Conservation (phyloP, 2,329 filamentous ascomycete species). For the Sclerotinia minor region DNA sequence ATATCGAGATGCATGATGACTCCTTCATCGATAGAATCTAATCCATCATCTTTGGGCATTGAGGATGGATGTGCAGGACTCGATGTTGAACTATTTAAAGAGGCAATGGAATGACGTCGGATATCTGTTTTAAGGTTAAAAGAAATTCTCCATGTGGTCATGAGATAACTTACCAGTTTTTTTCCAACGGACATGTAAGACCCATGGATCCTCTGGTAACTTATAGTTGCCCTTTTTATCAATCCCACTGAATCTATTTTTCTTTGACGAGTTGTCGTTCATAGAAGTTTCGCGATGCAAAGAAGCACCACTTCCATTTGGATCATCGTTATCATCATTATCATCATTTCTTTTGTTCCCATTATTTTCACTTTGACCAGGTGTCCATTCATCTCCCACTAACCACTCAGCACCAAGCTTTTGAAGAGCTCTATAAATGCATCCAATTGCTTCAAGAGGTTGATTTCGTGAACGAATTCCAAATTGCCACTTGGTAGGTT, state of each 20-base stretch:
- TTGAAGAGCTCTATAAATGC: slow-evolving; percentile 87
- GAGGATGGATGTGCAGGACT: slow-evolving; percentile 31
- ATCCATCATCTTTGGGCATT: slow-evolving; percentile 24
- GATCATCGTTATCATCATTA: slow-evolving; percentile 42
- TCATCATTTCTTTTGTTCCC: slow-evolving; percentile 1
- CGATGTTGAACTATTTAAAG: slow-evolving; percentile 41
- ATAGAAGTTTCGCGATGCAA: slow-evolving; percentile 44
- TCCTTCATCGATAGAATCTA: slow-evolving; percentile 35
- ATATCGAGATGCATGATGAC: slow-evolving; percentile 96
- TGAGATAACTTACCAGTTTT: slow-evolving; percentile 72
- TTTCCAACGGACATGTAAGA: slow-evolving; percentile 85
- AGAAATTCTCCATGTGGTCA: slow-evolving; percentile 49
- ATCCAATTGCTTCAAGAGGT: slow-evolving; percentile 89
- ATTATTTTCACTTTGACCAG: background rate
- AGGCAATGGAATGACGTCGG: slow-evolving; percentile 41
- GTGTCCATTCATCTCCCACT: slow-evolving; percentile 56
- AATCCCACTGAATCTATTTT: slow-evolving; percentile 40
- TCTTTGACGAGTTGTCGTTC: slow-evolving; percentile 39
- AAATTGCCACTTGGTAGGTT: slow-evolving; percentile 94
- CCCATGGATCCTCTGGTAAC: slow-evolving; percentile 92
- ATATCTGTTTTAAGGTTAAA: slow-evolving; percentile 53
- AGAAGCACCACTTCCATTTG: slow-evolving; percentile 41
- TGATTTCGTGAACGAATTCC: slow-evolving; percentile 93
- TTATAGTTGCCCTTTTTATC: slow-evolving; percentile 67
- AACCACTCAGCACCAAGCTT: slow-evolving; percentile 91